Percentiles rank a stretch among this genome's conserved stretches.
phyloP scores from a whole-genome alignment of 2,329 filamentous ascomycete species.

The Stachybotrys elegans region DNA sequence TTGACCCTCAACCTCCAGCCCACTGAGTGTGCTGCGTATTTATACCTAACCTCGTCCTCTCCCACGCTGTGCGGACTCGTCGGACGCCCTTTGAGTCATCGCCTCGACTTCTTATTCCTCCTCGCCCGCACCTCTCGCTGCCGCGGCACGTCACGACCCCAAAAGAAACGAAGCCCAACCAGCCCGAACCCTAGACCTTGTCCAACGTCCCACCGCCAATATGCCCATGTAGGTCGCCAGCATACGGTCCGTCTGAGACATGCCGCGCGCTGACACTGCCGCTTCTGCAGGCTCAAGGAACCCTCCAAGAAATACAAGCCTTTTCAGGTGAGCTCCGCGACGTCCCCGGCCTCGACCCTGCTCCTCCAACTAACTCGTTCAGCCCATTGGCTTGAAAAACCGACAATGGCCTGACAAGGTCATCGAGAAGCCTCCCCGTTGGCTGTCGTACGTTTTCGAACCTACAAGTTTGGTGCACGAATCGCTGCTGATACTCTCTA shows the following conservation, averaged over 20 bases:
- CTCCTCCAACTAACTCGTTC: slow-evolving; percentile 27
- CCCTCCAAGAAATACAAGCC: slow-evolving; percentile 70
- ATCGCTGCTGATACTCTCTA: background rate
- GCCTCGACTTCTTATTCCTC: too few relatives aligned
- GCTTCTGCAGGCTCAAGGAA: slow-evolving; percentile 60
- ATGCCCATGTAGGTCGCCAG: background rate
- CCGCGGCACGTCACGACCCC: too few relatives aligned
- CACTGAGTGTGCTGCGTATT: too few relatives aligned
- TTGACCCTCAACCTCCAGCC: too few relatives aligned
- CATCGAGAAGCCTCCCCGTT: slow-evolving; percentile 80
- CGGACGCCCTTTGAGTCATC: too few relatives aligned
- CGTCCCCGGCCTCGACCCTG: slow-evolving; percentile 54
- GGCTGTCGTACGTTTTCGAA: slow-evolving; percentile 56
- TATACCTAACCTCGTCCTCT: too few relatives aligned
- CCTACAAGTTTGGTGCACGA: background rate
- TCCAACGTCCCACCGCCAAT: background rate
- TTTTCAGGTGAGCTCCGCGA: slow-evolving; percentile 11
- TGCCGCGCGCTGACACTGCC: background rate
- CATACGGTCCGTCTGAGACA: background rate
- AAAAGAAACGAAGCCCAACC: too few relatives aligned
- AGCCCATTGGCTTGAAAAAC: slow-evolving; percentile 30
- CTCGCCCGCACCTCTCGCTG: too few relatives aligned
- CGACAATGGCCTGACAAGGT: slow-evolving; percentile 80
- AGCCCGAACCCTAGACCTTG: too few relatives aligned
- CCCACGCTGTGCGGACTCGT: too few relatives aligned